Conservation (phyloP, 1,284 basidiomycete species). For the Mycena sp. region DNA sequence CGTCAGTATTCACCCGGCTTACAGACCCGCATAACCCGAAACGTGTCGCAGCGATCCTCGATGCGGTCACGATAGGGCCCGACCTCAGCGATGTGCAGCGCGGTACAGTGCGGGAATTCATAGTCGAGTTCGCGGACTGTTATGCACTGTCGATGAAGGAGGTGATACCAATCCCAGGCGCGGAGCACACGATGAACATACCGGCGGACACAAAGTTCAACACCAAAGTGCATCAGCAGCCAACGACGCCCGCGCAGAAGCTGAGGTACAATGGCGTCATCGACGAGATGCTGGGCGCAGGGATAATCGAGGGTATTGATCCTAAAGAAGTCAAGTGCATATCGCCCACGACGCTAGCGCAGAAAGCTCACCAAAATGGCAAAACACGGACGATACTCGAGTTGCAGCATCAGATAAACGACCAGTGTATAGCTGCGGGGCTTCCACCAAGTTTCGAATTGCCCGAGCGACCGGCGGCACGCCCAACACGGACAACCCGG, state of each 20-base stretch:
- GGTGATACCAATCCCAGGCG: conserved; percentile 30
- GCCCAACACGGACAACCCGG: too few relatives aligned
- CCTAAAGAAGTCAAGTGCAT: too few relatives aligned
- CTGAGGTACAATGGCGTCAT: conserved; percentile 24
- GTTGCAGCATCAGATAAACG: too few relatives aligned
- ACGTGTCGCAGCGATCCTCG: neutral
- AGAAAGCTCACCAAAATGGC: too few relatives aligned
- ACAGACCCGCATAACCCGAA: conserved; percentile 5
- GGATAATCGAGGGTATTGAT: too few relatives aligned
- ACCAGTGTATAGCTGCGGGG: too few relatives aligned
- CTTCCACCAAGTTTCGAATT: too few relatives aligned
- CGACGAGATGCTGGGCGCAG: too few relatives aligned
- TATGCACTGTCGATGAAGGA: conserved; percentile 42
- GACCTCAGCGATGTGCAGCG: conserved; percentile 13
- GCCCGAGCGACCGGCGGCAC: too few relatives aligned
- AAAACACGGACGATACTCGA: too few relatives aligned
- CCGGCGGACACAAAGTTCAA: conserved; percentile 30
- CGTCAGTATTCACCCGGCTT: neutral
- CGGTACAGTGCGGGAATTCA: neutral
- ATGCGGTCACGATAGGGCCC: conserved; percentile 28
- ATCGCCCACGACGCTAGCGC: too few relatives aligned
- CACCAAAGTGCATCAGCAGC: conserved; percentile 35
- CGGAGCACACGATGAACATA: conserved; percentile 36
- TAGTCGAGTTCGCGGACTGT: conserved; percentile 38
- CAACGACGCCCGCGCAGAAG: conserved; percentile 41